Evolutionary conservation across 2,329 filamentous ascomycete species (phyloP).

Genomic region (Botrytis fragariae): DNA sequence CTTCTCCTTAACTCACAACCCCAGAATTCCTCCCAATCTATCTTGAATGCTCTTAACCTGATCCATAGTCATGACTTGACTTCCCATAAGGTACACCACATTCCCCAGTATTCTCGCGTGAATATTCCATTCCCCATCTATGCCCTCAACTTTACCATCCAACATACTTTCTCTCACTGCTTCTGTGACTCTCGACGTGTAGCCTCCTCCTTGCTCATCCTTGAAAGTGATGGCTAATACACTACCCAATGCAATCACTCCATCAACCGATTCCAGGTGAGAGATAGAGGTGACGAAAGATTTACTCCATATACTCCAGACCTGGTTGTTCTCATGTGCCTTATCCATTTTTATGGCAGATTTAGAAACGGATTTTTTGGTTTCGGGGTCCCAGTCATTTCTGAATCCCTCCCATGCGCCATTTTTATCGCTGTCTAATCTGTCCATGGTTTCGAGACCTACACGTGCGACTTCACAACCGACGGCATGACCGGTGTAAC

Average conservation of each 20-base stretch:
- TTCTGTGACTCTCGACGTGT: conserved; percentile 40
- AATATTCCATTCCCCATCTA: conserved; percentile 42
- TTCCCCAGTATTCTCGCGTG: conserved; percentile 57
- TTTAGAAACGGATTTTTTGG: background rate
- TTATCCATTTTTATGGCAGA: background rate
- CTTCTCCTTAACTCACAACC: background rate
- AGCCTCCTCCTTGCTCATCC: conserved; percentile 41
- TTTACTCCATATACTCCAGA: conserved; percentile 72
- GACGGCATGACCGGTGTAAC: conserved; percentile 80
- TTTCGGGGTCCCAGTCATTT: conserved; percentile 44
- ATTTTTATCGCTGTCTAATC: conserved; percentile 52
- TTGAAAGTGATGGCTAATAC: conserved; percentile 64
- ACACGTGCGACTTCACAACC: conserved; percentile 77
- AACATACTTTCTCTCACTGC: conserved; percentile 43
- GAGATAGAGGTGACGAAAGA: conserved; percentile 60
- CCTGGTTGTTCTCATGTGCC: conserved; percentile 13
- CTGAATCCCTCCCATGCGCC: conserved; percentile 58
- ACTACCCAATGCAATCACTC: conserved; percentile 71
- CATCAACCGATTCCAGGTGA: conserved; percentile 52
- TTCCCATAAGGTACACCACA: conserved; percentile 57
- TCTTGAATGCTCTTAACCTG: conserved; percentile 32
- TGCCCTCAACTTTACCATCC: background rate
- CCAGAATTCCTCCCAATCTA: conserved; percentile 21
- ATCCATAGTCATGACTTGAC: conserved; percentile 43
- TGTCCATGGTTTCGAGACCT: conserved; percentile 57